A percentile compares a stretch with the other conserved stretches of the same genome.
Evolutionary conservation across 2,329 filamentous ascomycete species (phyloP).

Genomic region (Penicillium sp.): DNA sequence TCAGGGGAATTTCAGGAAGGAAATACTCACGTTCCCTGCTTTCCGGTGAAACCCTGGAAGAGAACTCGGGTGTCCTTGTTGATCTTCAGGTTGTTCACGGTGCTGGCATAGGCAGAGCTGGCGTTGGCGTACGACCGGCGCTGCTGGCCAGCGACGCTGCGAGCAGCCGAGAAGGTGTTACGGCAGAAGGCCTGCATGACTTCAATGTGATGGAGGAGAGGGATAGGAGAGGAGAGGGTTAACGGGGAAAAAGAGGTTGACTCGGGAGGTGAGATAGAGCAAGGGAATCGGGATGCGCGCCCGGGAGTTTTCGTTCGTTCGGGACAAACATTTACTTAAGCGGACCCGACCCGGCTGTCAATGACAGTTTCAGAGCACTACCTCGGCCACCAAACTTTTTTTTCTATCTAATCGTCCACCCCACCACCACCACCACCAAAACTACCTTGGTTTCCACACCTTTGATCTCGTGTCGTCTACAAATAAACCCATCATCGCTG

Average conservation of each 20-base stretch:
- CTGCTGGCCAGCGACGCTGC: constrained; percentile 59
- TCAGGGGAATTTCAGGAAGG: background rate
- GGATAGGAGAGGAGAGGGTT: constrained; percentile 19
- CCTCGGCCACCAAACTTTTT: constrained; percentile 27
- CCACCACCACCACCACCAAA: constrained; percentile 10
- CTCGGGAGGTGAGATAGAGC: constrained; percentile 20
- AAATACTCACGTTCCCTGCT: constrained; percentile 83
- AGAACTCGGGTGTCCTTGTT: constrained; percentile 91
- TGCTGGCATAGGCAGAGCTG: constrained; percentile 68
- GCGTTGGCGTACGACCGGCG: constrained; percentile 74
- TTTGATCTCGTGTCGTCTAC: background rate
- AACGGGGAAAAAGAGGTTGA: constrained; percentile 13
- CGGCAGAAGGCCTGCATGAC: constrained; percentile 82
- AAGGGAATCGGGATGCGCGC: constrained; percentile 31
- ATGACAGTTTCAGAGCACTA: constrained; percentile 24
- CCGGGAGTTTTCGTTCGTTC: constrained; percentile 34
- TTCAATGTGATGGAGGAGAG: constrained; percentile 19
- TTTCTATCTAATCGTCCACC: constrained; percentile 25
- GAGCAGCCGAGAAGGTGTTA: constrained; percentile 68
- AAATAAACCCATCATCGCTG: background rate
- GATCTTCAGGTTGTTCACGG: constrained; percentile 85
- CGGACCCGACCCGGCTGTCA: constrained; percentile 37
- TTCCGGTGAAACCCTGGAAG: constrained; percentile 96
- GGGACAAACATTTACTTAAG: constrained; percentile 40
- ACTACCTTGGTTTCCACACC: background rate